A percentile compares a stretch with the other conserved stretches of the same genome.
These are phyloP conservation scores for Backusella parvicylindrica DNA, from an alignment of 192 early-diverging fungal species.

Conservation along the genomic window DNA sequence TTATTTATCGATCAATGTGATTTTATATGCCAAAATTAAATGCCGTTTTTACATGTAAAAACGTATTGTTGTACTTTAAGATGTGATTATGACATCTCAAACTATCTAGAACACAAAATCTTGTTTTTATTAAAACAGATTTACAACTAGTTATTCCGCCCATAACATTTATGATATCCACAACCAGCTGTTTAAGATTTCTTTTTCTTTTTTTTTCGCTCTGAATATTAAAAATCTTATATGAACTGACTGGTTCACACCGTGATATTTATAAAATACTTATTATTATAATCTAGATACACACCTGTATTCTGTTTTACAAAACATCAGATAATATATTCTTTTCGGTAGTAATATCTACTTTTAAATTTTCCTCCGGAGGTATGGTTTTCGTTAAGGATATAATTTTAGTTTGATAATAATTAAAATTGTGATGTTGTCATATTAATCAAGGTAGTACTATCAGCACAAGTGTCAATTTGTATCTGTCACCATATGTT, in stretches of 20 bases:
- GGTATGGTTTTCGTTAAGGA: no score
- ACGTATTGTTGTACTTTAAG: not conserved
- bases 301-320: not conserved
- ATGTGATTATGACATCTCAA: not conserved
- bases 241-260: no score
- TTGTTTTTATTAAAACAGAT: not conserved
- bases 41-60: not conserved
- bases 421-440: not conserved
- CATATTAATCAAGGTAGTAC: not conserved
- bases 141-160: not conserved
- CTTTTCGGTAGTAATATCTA: no score
- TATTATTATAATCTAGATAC: not conserved
- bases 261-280: not conserved
- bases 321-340: not conserved
- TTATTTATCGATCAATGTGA: no score
- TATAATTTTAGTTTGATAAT: no score
- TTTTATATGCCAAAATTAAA: not conserved
- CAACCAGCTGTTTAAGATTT: not conserved
- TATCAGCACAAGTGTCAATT: not conserved
- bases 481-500: not conserved
- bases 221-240: not conserved
- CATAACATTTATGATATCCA: not conserved
- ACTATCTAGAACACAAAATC: not conserved
- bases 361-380: not conserved
- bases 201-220: not conserved